These are phyloP conservation scores for Elasticomyces elasticus DNA, from an alignment of 495 filamentous ascomycete species.

Conservation along the genomic window DNA sequence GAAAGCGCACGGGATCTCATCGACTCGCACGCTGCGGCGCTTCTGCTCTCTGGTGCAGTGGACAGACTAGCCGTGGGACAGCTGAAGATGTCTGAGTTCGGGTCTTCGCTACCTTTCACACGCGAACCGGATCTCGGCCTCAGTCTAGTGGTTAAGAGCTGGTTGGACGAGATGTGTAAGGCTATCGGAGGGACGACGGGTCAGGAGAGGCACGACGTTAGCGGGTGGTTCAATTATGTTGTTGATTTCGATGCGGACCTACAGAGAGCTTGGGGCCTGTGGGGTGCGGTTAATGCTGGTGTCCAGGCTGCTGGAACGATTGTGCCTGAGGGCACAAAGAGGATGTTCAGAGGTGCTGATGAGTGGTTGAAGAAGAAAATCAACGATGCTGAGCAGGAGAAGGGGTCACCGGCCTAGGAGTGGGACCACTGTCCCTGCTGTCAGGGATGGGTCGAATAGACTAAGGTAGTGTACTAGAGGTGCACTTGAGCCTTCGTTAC, in stretches of 20 bases:
- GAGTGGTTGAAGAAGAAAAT: slow-evolving; percentile 17
- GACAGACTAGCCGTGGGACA: slow-evolving; percentile 37
- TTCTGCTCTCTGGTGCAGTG: slow-evolving; percentile 71
- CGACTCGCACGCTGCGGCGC: slow-evolving; percentile 58
- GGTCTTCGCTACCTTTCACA: slow-evolving; percentile 71
- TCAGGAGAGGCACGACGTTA: slow-evolving; percentile 55
- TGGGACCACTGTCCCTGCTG: too few species aligned
- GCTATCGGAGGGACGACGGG: too few species aligned
- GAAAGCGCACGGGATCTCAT: slow-evolving; percentile 66
- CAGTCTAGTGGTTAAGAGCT: slow-evolving; percentile 84
- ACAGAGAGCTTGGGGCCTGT: slow-evolving; percentile 68
- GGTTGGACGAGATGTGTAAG: slow-evolving; percentile 74
- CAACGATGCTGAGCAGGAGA: background rate
- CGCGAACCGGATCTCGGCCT: slow-evolving; percentile 70
- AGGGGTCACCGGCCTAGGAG: too few species aligned
- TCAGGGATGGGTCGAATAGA: too few species aligned
- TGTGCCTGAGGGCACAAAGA: slow-evolving; percentile 3
- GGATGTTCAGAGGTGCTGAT: slow-evolving; percentile 14
- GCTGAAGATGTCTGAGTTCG: slow-evolving; percentile 64
- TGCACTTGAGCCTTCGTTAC: too few species aligned
- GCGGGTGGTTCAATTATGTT: slow-evolving; percentile 64
- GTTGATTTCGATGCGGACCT: slow-evolving; percentile 67
- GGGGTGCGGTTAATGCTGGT: slow-evolving; percentile 43
- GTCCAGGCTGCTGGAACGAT: slow-evolving; percentile 14
- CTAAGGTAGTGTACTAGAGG: too few species aligned